Evolutionary conservation across 805 yeast genomes (phyloP).

Genomic region (Myxozyma mucilagina): DNA sequence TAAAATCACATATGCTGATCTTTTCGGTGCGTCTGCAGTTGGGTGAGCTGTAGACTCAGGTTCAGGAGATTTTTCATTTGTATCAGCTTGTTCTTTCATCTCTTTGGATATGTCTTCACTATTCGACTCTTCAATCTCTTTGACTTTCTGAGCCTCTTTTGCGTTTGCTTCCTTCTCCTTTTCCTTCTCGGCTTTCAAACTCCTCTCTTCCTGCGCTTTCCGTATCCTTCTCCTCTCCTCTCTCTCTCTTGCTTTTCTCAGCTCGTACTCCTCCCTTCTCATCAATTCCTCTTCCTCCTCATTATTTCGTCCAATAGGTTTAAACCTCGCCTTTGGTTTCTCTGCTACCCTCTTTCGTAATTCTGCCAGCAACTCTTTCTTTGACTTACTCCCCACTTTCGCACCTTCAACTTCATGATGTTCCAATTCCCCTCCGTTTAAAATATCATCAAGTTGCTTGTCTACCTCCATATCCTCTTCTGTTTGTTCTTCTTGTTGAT

Average conservation of each 20-base stretch:
- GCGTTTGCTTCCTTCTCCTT: background rate
- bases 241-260: background rate
- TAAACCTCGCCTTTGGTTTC: constrained; percentile 15
- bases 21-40: background rate
- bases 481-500: background rate
- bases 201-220: background rate
- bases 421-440: constrained; percentile 6
- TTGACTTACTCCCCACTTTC: constrained; percentile 10
- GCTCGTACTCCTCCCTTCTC: too few relatives aligned
- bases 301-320: constrained; percentile 13
- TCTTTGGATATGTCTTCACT: background rate
- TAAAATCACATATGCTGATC: constrained; percentile 3
- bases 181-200: background rate
- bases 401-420: constrained; percentile 7
- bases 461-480: constrained; percentile 15
- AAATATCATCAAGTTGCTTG: constrained; percentile 14
- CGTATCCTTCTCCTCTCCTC: background rate
- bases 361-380: constrained; percentile 15
- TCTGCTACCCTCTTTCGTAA: constrained; percentile 8
- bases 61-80: background rate
- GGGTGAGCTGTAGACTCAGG: background rate
- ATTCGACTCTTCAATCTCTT: background rate
- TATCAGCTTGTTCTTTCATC: background rate
- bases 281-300: background rate
- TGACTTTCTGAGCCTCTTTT: background rate